Evolutionary conservation across 768 basidiomycete species (phyloP), one percentile per base, ranked within the genome.

Genomic region (Tulasnella sp.): DNA sequence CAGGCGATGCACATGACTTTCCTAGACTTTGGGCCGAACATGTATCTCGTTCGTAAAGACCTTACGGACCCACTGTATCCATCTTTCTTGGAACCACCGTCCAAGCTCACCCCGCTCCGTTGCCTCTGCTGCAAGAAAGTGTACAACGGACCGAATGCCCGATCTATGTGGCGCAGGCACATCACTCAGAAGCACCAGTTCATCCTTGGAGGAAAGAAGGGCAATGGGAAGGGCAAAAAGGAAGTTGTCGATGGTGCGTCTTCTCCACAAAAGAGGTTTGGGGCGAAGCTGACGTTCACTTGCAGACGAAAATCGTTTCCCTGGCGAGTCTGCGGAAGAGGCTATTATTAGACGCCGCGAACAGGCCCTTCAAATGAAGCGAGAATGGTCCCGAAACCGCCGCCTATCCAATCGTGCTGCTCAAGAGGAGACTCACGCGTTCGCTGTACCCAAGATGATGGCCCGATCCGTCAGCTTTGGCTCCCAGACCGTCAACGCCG

Each of bases 131-230:
- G 80, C 72, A 75, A 80, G 72, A 80, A 80, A 71, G 42, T 78
- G 21, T 80, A 80, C 56, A 71, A 68, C 39, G 80, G 80, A 39
- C 62, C 71, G 31, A 80, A 80, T 56, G 80, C 80, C 10, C 62
- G 80, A 46, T 81, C 80, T 7, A 80, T 80, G 80, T 80, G 80
- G 80, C 58, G 80, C 3, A 56, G 80, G 31, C 80, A 80, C 58
- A 76, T 80, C 46, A 71, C 74, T 18, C 56, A 73, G 27, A 80
- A 80, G 72, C 80, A 80, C 52, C 39, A 74, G 56, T 79, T 80
- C 46, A 42, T 48, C 46, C 77, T 80, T n/a, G 71, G 68, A 74
- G 80, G 80, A 19, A 75, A 68, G 46, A 80, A 80, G 75, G 76
- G 58, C 14, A 79, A 76, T 19, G 68, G 75, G 36, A 71, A 77